phyloP scores from a whole-genome alignment of 495 filamentous ascomycete genomes.

The Tuber melanosporum region DNA sequence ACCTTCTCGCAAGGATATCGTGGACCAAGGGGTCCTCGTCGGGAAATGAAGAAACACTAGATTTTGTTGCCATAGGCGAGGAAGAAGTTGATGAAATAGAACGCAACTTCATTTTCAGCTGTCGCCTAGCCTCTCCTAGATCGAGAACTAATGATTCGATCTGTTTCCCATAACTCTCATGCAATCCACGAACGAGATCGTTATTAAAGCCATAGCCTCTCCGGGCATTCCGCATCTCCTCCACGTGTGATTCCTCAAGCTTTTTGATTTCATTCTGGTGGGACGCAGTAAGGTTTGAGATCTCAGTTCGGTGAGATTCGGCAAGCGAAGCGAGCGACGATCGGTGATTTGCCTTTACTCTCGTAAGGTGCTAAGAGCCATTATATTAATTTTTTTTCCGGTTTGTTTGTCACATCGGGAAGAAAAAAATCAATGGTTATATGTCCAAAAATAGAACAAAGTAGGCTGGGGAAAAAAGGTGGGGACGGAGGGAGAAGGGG shows the following conservation, averaged over 20 bases:
- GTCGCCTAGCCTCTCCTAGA: slow-evolving; percentile 32
- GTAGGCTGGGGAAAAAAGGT: background rate
- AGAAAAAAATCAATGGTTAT: background rate
- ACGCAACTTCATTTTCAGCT: slow-evolving; percentile 18
- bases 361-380: slow-evolving; percentile 26
- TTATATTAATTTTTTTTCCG: background rate
- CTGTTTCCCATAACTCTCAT: slow-evolving; percentile 36
- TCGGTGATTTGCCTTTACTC: slow-evolving; percentile 40
- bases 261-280: slow-evolving; percentile 32
- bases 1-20: slow-evolving; percentile 11
- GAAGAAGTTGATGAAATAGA: slow-evolving; percentile 3
- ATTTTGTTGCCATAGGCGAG: background rate
- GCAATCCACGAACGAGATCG: slow-evolving; percentile 33
- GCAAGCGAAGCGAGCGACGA: slow-evolving; percentile 39
- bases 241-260: slow-evolving; percentile 26
- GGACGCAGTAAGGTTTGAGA: slow-evolving; percentile 18
- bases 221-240: slow-evolving; percentile 31
- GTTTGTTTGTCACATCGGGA: slow-evolving; percentile 1
- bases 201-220: slow-evolving; percentile 32
- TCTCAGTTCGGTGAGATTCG: slow-evolving; percentile 33
- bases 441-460: slow-evolving; percentile 3
- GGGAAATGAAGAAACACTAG: slow-evolving; percentile 5
- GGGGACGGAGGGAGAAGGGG: slow-evolving; percentile 7
- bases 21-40: background rate
- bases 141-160: slow-evolving; percentile 36